phyloP scores from a whole-genome alignment of 352 stramenopile genomes.

The Phytophthora boehmeriae region DNA sequence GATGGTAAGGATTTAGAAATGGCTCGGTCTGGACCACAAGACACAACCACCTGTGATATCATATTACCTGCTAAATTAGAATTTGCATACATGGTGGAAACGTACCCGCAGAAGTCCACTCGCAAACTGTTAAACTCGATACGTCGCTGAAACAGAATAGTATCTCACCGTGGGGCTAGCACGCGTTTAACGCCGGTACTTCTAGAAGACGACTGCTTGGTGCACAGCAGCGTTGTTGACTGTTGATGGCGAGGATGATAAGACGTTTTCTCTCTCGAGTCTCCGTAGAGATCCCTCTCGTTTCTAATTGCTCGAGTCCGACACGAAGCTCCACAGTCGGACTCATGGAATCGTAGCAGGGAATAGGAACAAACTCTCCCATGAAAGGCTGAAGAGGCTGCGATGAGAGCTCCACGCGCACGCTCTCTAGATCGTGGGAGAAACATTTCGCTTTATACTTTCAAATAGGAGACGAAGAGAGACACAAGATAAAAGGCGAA shows the following conservation, averaged over 20 bases:
- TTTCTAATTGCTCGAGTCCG: constrained; percentile 12
- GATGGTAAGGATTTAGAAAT: constrained; percentile 30
- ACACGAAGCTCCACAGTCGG: constrained; percentile 23
- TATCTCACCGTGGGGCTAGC: not conserved
- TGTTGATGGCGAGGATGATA: constrained; percentile 36
- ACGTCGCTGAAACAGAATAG: too few species aligned
- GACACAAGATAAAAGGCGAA: constrained; percentile 71
- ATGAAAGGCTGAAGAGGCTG: constrained; percentile 50
- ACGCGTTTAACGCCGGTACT: not conserved
- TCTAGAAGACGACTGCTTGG: not conserved
- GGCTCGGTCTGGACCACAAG: constrained; percentile 24
- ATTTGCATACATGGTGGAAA: too few species aligned
- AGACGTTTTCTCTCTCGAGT: constrained; percentile 36
- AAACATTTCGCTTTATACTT: constrained; percentile 27
- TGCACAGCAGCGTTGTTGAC: not conserved
- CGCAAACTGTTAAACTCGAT: too few species aligned
- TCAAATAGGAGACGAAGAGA: constrained; percentile 34
- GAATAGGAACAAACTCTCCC: constrained; percentile 22
- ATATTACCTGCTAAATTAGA: constrained; percentile 12
- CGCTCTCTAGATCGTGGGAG: constrained; percentile 45
- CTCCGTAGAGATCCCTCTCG: constrained; percentile 18
- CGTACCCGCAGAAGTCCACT: too few species aligned
- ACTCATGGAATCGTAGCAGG: constrained; percentile 8
- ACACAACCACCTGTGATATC: constrained; percentile 16
- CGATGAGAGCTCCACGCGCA: constrained; percentile 38